Evolutionary conservation across 2,329 filamentous ascomycete genomes (phyloP), one percentile per base, ranked within the genome.

Genomic region (Scytalidium lignicola): DNA sequence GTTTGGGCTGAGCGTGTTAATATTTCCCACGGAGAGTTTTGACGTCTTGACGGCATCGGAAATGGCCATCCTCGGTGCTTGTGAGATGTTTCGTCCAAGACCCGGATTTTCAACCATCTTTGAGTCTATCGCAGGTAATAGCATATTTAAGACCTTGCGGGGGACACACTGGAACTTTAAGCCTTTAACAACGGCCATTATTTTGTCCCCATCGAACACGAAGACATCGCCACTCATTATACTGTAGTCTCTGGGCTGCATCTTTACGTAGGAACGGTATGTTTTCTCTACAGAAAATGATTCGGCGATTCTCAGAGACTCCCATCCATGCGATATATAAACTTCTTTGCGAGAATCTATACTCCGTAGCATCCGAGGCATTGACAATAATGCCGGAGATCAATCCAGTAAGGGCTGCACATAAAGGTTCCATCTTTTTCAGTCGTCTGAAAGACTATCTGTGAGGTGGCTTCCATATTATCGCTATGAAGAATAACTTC

Each of bases 321-420:
- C 73, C 79, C 79, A 82, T 26, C 78, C 79, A 56, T 82, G 79
- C 10, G 78, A 80, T 58, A 83, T 78, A 62, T 72, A 82, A 44
- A 81, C 75, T 53, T 75, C 70, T 46, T 78, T 72, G 13, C 72
- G 69, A 5, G 77, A 78, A 53, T 79, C 74, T 13, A 81, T 68
- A 78, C 52, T 79, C 74, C 13, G 80, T 68, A 10, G 74, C 75
- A 49, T 80, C 78, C 6, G 75, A 76, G 8, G 72, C 78, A 55
- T 83, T 83, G 64, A 81, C 71, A 51, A 82, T 76, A 64, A 82
- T 83, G 18, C 80, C 80, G 0, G 79, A 78, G 49, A 82, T 83
- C 79, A 46, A 83, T 77, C 70, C 76, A 82, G 62, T 76, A 77
- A 0, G 79, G 79, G 41, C 71, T 72, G 57, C 74, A 78, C 48